Conservation (phyloP, 352 stramenopile genomes). For the Phytophthora sansomeana region DNA sequence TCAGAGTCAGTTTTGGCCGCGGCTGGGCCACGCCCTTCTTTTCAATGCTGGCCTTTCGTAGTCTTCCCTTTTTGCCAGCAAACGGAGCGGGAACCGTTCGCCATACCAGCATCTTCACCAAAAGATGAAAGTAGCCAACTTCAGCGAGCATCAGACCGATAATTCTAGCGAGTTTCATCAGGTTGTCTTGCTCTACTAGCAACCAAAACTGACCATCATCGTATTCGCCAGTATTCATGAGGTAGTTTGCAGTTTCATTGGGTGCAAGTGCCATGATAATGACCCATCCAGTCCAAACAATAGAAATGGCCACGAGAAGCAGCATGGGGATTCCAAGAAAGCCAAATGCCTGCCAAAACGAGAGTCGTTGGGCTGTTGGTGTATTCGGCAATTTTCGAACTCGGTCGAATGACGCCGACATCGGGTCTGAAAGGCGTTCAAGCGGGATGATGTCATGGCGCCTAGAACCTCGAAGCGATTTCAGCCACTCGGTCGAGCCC, state of each 20-base stretch:
- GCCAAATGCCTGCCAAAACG: constrained; percentile 43
- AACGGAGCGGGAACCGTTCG: constrained; percentile 12
- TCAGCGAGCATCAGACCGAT: constrained; percentile 33
- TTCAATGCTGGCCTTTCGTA: constrained; percentile 22
- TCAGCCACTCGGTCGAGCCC: constrained; percentile 19
- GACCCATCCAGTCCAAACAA: constrained; percentile 47
- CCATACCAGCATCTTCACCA: constrained; percentile 44
- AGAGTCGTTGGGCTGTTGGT: constrained; percentile 14
- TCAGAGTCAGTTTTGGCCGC: background rate
- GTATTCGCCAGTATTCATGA: constrained; percentile 61
- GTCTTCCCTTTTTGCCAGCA: background rate
- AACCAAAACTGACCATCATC: constrained; percentile 62
- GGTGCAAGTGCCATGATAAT: constrained; percentile 49
- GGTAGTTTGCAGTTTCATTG: constrained; percentile 46
- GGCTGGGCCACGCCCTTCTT: background rate
- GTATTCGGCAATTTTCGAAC: constrained; percentile 7
- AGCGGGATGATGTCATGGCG: constrained; percentile 17
- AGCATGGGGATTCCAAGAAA: constrained; percentile 36
- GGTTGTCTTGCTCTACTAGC: constrained; percentile 26
- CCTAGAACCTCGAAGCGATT: background rate
- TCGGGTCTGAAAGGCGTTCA: constrained; percentile 18
- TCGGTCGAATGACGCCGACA: constrained; percentile 9
- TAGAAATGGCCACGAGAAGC: constrained; percentile 24
- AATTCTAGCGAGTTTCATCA: constrained; percentile 24
- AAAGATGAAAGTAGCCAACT: constrained; percentile 32